phyloP scores from a whole-genome alignment of 306 rosid genomes.

The Quercus rubra region DNA sequence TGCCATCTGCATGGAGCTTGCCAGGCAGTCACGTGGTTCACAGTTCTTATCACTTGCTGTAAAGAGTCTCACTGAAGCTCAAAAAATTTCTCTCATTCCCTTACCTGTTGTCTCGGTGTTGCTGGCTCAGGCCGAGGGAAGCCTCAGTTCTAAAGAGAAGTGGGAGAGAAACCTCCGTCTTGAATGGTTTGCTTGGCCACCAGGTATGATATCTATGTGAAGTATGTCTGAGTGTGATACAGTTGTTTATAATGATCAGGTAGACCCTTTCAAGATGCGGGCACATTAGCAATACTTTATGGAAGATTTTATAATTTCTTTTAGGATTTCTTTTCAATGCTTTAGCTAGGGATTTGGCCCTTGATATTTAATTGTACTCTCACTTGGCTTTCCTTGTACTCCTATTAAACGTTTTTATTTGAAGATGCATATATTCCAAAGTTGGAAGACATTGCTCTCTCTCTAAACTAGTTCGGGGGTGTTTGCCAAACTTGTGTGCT shows the following conservation, averaged over 20 bases:
- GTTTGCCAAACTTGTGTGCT: neutral
- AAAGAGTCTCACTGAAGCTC: conserved; percentile 59
- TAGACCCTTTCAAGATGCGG: neutral
- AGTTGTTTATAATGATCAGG: neutral
- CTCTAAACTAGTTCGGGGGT: neutral
- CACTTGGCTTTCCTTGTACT: neutral
- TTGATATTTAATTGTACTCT: neutral
- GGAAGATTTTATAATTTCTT: neutral
- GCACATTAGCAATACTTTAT: neutral
- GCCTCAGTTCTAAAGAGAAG: conserved; percentile 75
- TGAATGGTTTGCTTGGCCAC: conserved; percentile 89
- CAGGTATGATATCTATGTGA: conserved; percentile 59
- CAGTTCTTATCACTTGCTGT: conserved; percentile 50
- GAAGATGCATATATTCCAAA: too few species aligned
- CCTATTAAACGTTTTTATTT: neutral
- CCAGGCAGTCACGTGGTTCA: conserved; percentile 36
- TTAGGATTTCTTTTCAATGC: too few species aligned
- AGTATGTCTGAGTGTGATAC: neutral
- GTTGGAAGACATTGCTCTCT: too few species aligned
- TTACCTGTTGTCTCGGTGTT: conserved; percentile 63
- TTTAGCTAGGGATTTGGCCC: too few species aligned
- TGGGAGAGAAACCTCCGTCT: conserved; percentile 67
- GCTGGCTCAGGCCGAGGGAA: conserved; percentile 86
- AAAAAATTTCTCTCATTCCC: conserved; percentile 43
- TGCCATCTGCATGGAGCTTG: conserved; percentile 77